phyloP scores from a whole-genome alignment of 371 early-diverging fungal species.

The Apophysomyces trapeziformis region DNA sequence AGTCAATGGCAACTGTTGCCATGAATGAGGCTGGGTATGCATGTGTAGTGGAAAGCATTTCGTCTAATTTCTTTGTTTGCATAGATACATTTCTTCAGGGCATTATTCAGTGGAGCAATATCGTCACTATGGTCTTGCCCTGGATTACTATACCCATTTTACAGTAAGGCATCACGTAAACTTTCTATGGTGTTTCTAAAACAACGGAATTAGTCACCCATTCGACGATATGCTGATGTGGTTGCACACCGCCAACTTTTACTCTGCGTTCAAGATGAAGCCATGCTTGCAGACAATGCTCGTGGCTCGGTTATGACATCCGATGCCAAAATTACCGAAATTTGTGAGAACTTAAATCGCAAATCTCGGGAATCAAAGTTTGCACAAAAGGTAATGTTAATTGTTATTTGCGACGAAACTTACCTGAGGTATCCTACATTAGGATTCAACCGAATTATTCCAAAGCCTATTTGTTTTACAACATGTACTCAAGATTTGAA shows the following conservation, averaged over 20 bases:
- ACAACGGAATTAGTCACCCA: slow-evolving; percentile 76
- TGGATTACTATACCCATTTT: slow-evolving; percentile 93
- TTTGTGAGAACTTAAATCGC: slow-evolving; percentile 66
- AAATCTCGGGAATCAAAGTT: slow-evolving; percentile 77
- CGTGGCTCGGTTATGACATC: slow-evolving; percentile 37
- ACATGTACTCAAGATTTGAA: slow-evolving; percentile 29
- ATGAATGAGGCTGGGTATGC: slow-evolving; percentile 76
- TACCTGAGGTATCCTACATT: background rate
- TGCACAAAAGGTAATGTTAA: slow-evolving; percentile 59
- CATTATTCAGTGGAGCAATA: slow-evolving; percentile 52
- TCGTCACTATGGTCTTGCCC: slow-evolving; percentile 87
- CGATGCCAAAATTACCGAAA: slow-evolving; percentile 50
- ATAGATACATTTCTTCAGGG: slow-evolving; percentile 63
- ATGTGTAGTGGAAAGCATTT: background rate
- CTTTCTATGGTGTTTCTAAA: too few species aligned
- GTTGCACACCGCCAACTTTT: slow-evolving; percentile 91
- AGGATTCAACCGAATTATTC: slow-evolving; percentile 80
- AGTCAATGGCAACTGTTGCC: slow-evolving; percentile 78
- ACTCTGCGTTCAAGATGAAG: slow-evolving; percentile 43
- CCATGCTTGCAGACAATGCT: slow-evolving; percentile 21
- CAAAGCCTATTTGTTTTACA: slow-evolving; percentile 76
- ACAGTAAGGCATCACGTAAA: slow-evolving; percentile 55
- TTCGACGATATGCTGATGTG: slow-evolving; percentile 98
- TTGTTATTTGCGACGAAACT: background rate
- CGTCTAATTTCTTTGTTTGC: background rate